A percentile compares a stretch with the other conserved stretches of the same genome.
Evolutionary conservation across 192 early-diverging fungal genomes (phyloP).

Genomic region (Backusella tuberculispora): DNA sequence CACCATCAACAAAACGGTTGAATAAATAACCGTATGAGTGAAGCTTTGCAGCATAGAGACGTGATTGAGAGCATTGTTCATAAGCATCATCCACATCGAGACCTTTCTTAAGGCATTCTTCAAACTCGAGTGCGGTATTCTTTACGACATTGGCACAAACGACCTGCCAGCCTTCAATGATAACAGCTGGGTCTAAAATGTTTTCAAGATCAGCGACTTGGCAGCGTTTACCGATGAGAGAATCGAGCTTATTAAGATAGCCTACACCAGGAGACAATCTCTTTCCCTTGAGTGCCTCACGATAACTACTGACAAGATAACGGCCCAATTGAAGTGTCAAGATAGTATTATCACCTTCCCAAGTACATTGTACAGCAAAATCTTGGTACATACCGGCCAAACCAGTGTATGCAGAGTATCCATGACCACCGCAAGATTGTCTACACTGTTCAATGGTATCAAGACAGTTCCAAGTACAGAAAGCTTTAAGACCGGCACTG

Average conservation of each 20-base stretch:
- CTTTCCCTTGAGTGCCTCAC: constrained; percentile 74
- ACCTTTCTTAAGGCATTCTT: constrained; percentile 63
- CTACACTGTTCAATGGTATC: constrained; percentile 92
- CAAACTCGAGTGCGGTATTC: constrained; percentile 82
- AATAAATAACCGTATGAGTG: constrained; percentile 87
- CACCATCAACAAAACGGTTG: constrained; percentile 80
- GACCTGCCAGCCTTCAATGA: constrained; percentile 79
- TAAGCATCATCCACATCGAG: constrained; percentile 80
- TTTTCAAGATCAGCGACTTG: constrained; percentile 52
- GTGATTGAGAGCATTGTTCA: constrained; percentile 86
- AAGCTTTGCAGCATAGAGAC: constrained; percentile 81
- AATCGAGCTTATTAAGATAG: constrained; percentile 68
- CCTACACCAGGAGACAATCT: constrained; percentile 74
- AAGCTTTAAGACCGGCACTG: constrained; percentile 89
- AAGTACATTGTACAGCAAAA: constrained; percentile 90
- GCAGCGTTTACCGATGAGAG: constrained; percentile 52
- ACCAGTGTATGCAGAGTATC: constrained; percentile 91
- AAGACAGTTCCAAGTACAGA: constrained; percentile 90
- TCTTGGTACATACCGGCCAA: constrained; percentile 84
- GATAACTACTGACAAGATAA: constrained; percentile 76
- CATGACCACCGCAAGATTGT: constrained; percentile 90
- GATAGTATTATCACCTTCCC: constrained; percentile 93
- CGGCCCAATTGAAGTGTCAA: constrained; percentile 87
- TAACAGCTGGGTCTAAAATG: constrained; percentile 58
- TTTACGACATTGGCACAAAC: constrained; percentile 84